A percentile compares a stretch with the other conserved stretches of the same genome.
Conservation (phyloP, 225 moss, liverwort and hornwort species). For the Marchantia paleacea region DNA sequence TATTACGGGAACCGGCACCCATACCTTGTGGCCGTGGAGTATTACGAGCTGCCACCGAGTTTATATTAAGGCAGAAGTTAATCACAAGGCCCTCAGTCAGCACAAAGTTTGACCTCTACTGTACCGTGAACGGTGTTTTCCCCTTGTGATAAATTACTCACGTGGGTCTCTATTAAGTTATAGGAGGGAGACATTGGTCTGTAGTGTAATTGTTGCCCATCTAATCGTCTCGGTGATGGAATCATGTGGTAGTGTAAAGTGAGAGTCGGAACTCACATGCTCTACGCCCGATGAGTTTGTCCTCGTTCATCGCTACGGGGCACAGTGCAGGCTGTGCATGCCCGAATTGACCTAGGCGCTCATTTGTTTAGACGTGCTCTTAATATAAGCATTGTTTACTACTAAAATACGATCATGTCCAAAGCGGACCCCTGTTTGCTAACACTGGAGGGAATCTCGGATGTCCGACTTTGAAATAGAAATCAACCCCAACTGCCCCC, state of each 20-base stretch:
- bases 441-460: background rate
- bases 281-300: background rate
- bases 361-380: background rate
- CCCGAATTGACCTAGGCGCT: background rate
- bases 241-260: background rate
- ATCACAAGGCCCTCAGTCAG: background rate
- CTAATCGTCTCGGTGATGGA: background rate
- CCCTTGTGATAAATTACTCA: background rate
- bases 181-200: background rate
- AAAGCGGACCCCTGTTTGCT: background rate
- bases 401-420: background rate
- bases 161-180: background rate
- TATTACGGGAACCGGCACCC: background rate
- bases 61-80: background rate
- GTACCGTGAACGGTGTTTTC: background rate
- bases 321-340: background rate
- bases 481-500: background rate
- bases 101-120: background rate
- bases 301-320: background rate
- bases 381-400: background rate
- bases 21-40: background rate
- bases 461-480: background rate
- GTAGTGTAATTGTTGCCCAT: background rate
- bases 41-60: background rate
- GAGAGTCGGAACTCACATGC: background rate